Conservation (phyloP, 2,329 filamentous ascomycete species). For the Pseudodiploospora longispora region DNA sequence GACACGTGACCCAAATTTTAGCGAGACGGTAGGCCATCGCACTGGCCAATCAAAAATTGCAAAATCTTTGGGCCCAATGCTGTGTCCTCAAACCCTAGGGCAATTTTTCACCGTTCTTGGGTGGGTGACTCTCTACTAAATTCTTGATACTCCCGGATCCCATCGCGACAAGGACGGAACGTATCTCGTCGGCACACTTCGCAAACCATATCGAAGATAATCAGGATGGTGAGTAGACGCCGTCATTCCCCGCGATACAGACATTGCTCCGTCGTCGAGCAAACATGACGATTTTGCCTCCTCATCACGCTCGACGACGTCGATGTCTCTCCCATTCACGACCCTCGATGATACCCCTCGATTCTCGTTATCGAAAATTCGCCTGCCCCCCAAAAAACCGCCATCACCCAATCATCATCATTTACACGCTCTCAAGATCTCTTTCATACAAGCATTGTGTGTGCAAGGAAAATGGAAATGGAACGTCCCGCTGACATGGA, state of each 20-base stretch:
- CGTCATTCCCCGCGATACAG: conserved; percentile 1
- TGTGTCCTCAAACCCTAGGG: conserved; percentile 27
- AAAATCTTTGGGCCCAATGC: conserved; percentile 9
- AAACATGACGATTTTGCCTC: neutral
- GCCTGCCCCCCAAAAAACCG: neutral
- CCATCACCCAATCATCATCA: too few relatives aligned
- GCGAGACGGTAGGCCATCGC: conserved; percentile 3
- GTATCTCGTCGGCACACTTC: conserved; percentile 33
- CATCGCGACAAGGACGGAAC: conserved; percentile 27
- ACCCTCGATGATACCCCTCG: too few relatives aligned
- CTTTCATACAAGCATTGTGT: too few relatives aligned
- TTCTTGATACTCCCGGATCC: conserved; percentile 22
- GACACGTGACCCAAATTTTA: conserved; percentile 17
- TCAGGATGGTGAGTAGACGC: conserved; percentile 41
- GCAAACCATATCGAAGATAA: conserved; percentile 33
- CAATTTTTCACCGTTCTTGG: conserved; percentile 26
- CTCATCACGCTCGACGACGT: neutral
- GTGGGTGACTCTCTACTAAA: conserved; percentile 27
- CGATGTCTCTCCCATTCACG: neutral
- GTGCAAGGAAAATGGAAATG: too few relatives aligned
- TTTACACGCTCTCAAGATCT: too few relatives aligned
- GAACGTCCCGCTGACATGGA: too few relatives aligned
- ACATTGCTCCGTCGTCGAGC: too few relatives aligned
- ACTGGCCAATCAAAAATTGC: conserved; percentile 25
- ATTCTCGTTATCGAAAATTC: neutral